Evolutionary conservation across 176 grass and related monocot genomes (phyloP).

Genomic region (Luzula sylvatica): DNA sequence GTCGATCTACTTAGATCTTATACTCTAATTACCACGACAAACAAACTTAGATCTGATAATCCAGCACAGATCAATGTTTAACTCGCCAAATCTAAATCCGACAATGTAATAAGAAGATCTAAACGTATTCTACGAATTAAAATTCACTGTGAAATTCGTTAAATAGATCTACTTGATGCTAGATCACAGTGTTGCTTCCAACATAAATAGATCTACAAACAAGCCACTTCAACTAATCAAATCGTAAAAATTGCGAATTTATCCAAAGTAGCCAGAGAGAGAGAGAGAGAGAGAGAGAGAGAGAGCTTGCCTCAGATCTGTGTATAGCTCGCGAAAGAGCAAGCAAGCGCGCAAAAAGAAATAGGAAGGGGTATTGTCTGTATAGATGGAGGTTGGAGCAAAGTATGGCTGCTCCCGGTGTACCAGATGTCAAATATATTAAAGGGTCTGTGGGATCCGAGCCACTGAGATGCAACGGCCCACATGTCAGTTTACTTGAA

Average conservation of each 20-base stretch:
- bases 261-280: neutral
- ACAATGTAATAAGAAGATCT: too few species aligned
- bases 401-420: neutral
- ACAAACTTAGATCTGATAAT: too few species aligned
- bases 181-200: neutral
- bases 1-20: neutral
- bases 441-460: too few species aligned
- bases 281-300: neutral
- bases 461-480: too few species aligned
- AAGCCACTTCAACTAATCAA: neutral
- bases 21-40: too few species aligned
- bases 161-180: neutral
- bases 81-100: too few species aligned
- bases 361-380: neutral
- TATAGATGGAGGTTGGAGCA: neutral
- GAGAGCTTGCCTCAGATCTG: constrained; percentile 40
- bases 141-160: too few species aligned
- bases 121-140: too few species aligned
- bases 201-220: constrained; percentile 1
- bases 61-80: too few species aligned
- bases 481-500: too few species aligned
- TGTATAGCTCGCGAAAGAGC: neutral
- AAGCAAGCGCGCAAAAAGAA: constrained; percentile 12
- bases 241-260: neutral
- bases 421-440: neutral